A percentile compares a stretch with the other conserved stretches of the same genome.
phyloP scores from a whole-genome alignment of 78 protist species.

The Protostelium mycophagum region DNA sequence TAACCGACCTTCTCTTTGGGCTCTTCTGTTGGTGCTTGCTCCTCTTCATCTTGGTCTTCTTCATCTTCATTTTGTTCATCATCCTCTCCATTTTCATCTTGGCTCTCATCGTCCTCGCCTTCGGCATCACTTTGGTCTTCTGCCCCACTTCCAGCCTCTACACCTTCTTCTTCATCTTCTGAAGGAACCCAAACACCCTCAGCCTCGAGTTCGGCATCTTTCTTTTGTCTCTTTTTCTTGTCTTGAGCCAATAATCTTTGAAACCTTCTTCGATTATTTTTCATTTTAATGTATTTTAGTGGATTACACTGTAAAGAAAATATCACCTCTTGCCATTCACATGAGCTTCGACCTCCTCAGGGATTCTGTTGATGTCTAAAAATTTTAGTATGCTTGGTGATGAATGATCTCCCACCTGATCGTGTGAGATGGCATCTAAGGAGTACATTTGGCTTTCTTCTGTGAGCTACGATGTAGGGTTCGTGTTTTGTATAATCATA shows the following conservation, averaged over 20 bases:
- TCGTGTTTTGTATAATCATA: background rate
- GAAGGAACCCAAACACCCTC: background rate
- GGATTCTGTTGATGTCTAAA: background rate
- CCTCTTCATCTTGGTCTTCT: constrained; percentile 9
- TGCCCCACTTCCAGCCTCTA: background rate
- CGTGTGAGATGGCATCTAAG: background rate
- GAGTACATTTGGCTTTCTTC: background rate
- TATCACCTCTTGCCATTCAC: background rate
- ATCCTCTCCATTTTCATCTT: constrained; percentile 3
- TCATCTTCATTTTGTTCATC: background rate
- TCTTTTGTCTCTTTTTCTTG: background rate
- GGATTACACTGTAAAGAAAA: background rate
- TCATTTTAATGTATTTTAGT: background rate
- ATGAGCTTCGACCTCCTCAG: background rate
- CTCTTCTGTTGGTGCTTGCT: background rate
- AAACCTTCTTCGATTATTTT: background rate
- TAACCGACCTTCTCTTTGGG: background rate
- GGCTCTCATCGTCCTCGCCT: constrained; percentile 9
- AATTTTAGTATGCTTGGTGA: background rate
- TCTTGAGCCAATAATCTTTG: background rate
- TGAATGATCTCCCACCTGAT: background rate
- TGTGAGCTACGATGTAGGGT: background rate
- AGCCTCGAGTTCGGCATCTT: background rate
- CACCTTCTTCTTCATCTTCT: constrained; percentile 3
- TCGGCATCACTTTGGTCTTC: constrained; percentile 13